Evolutionary conservation across 2,329 filamentous ascomycete species (phyloP), one percentile per base, ranked within the genome.

Genomic region (Pseudocercospora pini-densiflorae): DNA sequence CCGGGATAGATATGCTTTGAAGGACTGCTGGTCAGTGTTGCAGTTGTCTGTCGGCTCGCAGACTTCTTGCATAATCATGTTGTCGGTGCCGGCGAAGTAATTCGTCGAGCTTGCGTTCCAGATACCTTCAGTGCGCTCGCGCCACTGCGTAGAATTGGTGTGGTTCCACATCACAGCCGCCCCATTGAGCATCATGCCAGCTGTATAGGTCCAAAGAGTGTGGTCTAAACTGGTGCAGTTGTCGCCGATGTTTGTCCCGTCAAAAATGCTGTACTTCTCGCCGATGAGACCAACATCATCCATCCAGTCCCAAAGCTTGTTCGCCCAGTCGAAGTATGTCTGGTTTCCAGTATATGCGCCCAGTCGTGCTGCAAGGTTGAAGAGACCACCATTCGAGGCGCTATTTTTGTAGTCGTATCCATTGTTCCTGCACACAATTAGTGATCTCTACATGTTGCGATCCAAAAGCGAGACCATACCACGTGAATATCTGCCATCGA

Each of bases 251-350:
- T 81, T 78, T 47, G 79, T 78, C 55, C 82, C 82, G 59, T 84
- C 82, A 70, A 75, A 83, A 75, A 81, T 80, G 61, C 79, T 75
- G 72, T 78, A 81, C 21, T 67, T 59, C 2, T 58, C 36, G 27
- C 61, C 61, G 68, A 92, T 84, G 66, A 92, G 81, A 10, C 86
- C 85, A 7, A 88, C 78, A 0, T 78, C 77, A 7, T 61, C 54
- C 23, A 73, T 71, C 77, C 77, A 79, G 58, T 78, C 73, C 75
- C 75, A 79, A 43, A 70, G 69, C 49, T 71, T 71, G 54, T 79
- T 77, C 0, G 85, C 85, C 89, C 89, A 92, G 72, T 91, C 85
- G 80, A 82, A 67, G 69, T 91, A 91, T 0, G 85, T 89, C 63
- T 67, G 19, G 59, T 78, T 77, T 43, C 72, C 75, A 1, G 76